Conservation (phyloP, 345 rosid genomes). For the Aquilaria yunnanensis region DNA sequence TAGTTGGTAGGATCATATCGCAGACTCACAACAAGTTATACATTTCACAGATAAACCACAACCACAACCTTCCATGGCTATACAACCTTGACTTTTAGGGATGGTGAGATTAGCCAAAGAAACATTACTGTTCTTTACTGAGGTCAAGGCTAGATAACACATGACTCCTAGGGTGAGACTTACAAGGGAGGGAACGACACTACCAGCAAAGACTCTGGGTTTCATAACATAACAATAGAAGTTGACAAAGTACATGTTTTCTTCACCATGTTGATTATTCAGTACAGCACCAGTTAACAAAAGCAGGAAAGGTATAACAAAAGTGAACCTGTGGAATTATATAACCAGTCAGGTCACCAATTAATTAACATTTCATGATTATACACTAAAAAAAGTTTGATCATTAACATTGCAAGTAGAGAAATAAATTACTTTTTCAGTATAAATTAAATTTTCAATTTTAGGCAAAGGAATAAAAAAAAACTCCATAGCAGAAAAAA, state of each 20-base stretch:
- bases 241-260: slow-evolving; percentile 31
- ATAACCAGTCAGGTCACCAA: background rate
- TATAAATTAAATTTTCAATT: no score
- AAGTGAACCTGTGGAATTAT: slow-evolving; percentile 62
- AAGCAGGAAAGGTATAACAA: slow-evolving; percentile 63
- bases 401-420: no score
- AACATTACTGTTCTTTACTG: slow-evolving; percentile 28
- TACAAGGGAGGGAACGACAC: slow-evolving; percentile 50
- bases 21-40: no score
- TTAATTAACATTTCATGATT: no score
- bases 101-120: slow-evolving; percentile 20
- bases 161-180: slow-evolving; percentile 59
- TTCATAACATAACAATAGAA: slow-evolving; percentile 76
- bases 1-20: no score
- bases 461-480: no score
- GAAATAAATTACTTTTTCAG: no score
- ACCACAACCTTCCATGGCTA: slow-evolving; percentile 39
- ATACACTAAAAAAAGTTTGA: no score
- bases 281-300: slow-evolving; percentile 77
- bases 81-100: slow-evolving; percentile 32
- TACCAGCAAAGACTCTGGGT: slow-evolving; percentile 78
- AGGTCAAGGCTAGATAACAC: slow-evolving; percentile 49
- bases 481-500: no score
- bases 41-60: no score
- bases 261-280: slow-evolving; percentile 55